Evolutionary conservation across 805 yeast species (phyloP).

Genomic region (Kodamaea kakaduensis): DNA sequence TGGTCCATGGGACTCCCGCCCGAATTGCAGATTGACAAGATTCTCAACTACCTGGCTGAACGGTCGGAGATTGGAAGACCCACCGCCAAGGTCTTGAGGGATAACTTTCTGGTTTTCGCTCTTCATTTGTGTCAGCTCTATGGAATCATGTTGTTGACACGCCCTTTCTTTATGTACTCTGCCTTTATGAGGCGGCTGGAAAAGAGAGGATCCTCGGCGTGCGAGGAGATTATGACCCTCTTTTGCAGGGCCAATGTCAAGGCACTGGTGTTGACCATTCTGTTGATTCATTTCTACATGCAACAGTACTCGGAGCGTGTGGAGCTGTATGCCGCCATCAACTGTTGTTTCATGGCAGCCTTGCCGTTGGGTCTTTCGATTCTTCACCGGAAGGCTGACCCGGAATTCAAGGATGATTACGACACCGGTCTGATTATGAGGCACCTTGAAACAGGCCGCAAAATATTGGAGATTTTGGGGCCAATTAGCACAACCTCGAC

Average conservation of each 20-base stretch:
- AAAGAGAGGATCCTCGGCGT: slow-evolving; percentile 12
- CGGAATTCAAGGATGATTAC: slow-evolving; percentile 15
- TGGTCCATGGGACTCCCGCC: slow-evolving; percentile 33
- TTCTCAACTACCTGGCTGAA: slow-evolving; percentile 12
- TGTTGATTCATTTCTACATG: slow-evolving; percentile 25
- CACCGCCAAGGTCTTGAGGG: slow-evolving; percentile 9
- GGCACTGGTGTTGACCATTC: slow-evolving; percentile 32
- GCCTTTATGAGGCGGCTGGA: slow-evolving; percentile 12
- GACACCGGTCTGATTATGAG: slow-evolving; percentile 11
- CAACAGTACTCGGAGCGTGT: slow-evolving; percentile 28
- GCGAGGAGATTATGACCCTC: slow-evolving; percentile 13
- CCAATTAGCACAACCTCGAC: slow-evolving; percentile 12
- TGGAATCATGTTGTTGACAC: slow-evolving; percentile 34
- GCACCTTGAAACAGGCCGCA: slow-evolving; percentile 10
- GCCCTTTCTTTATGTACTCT: slow-evolving; percentile 40
- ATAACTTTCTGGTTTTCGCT: slow-evolving; percentile 22
- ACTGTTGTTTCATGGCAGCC: slow-evolving; percentile 34
- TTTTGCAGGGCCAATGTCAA: slow-evolving; percentile 37
- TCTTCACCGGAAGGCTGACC: slow-evolving; percentile 16
- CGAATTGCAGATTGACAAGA: slow-evolving; percentile 22
- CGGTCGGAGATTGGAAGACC: slow-evolving; percentile 3
- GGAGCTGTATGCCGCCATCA: slow-evolving; percentile 31
- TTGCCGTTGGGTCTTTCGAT: slow-evolving; percentile 31
- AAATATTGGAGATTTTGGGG: slow-evolving; percentile 11
- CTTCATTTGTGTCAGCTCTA: slow-evolving; percentile 36